Evolutionary conservation across 768 basidiomycete species (phyloP).

Genomic region (Lyophyllum semitale): DNA sequence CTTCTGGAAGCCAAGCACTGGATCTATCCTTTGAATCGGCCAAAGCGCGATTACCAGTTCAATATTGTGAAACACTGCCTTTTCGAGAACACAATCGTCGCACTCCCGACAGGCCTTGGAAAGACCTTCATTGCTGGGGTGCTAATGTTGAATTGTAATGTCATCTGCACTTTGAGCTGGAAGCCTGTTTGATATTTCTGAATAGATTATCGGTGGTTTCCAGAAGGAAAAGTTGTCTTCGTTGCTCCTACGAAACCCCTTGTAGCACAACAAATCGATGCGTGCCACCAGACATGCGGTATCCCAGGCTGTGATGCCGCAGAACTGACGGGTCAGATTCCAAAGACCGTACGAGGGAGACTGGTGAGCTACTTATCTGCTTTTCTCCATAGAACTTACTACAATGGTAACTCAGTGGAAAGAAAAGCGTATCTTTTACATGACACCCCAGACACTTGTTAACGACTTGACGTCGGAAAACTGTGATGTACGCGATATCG

Average conservation of each 20-base stretch:
- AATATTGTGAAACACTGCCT: slow-evolving; percentile 87
- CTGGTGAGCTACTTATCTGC: slow-evolving; percentile 48
- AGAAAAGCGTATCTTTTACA: slow-evolving; percentile 87
- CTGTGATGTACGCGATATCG: slow-evolving; percentile 78
- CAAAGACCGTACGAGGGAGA: slow-evolving; percentile 51
- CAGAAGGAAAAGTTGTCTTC: slow-evolving; percentile 89
- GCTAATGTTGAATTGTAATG: slow-evolving; percentile 88
- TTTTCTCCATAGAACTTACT: not conserved
- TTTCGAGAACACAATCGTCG: slow-evolving; percentile 92
- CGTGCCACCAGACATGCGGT: slow-evolving; percentile 91
- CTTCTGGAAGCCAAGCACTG: slow-evolving; percentile 81
- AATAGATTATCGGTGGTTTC: slow-evolving; percentile 89
- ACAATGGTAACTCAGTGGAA: slow-evolving; percentile 55
- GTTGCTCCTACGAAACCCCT: slow-evolving; percentile 96
- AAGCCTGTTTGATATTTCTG: slow-evolving; percentile 4
- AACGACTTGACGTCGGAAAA: slow-evolving; percentile 78
- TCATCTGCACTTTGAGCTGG: not conserved
- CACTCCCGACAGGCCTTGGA: slow-evolving; percentile 93
- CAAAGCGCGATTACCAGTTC: slow-evolving; percentile 91
- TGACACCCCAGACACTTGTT: slow-evolving; percentile 93
- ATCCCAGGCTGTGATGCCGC: slow-evolving; percentile 85
- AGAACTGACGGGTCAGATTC: slow-evolving; percentile 82
- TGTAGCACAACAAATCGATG: slow-evolving; percentile 92
- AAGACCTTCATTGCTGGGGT: slow-evolving; percentile 99
- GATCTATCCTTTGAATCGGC: slow-evolving; percentile 88